Percentiles rank a stretch among this genome's conserved stretches.
These are phyloP conservation scores for Sindora glabra DNA, from an alignment of 306 rosid genomes.

Conservation along the genomic window DNA sequence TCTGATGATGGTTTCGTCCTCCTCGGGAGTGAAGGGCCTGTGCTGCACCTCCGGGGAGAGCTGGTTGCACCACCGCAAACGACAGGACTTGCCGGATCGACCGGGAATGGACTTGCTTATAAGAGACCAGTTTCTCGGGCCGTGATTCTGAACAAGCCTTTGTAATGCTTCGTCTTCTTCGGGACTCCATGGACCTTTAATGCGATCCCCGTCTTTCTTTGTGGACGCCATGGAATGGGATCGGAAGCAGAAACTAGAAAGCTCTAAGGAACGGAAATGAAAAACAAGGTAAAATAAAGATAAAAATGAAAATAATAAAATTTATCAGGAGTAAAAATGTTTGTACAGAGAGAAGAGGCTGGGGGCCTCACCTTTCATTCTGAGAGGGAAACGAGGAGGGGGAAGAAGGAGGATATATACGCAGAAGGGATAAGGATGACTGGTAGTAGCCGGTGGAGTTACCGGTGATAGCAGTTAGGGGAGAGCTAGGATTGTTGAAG, in stretches of 20 bases:
- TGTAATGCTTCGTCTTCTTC: conserved; percentile 66
- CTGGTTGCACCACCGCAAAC: conserved; percentile 86
- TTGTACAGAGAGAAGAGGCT: conserved; percentile 16
- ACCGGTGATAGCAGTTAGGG: conserved; percentile 35
- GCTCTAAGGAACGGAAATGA: not conserved
- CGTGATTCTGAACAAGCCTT: conserved; percentile 49
- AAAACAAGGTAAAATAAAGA: not conserved
- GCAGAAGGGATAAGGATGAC: conserved; percentile 23
- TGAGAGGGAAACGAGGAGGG: not conserved
- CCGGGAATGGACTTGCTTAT: conserved; percentile 81
- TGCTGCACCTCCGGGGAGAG: conserved; percentile 80
- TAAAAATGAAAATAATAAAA: not conserved
- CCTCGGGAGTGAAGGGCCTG: conserved; percentile 60
- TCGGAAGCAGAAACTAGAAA: no score
- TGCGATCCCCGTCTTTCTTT: conserved; percentile 47
- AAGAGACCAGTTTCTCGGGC: conserved; percentile 71
- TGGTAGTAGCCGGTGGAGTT: conserved; percentile 31
- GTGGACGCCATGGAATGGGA: conserved; percentile 20
- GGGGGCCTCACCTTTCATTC: conserved; percentile 17
- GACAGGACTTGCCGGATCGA: conserved; percentile 81
- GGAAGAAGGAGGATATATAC: conserved; percentile 23
- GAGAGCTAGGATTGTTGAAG: conserved; percentile 26
- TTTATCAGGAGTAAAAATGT: not conserved
- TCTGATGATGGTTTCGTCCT: conserved; percentile 47
- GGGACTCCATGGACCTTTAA: conserved; percentile 87